Base-by-base conservation (phyloP, 345 rosid species). In the Odontarrhena argentea region DNA sequence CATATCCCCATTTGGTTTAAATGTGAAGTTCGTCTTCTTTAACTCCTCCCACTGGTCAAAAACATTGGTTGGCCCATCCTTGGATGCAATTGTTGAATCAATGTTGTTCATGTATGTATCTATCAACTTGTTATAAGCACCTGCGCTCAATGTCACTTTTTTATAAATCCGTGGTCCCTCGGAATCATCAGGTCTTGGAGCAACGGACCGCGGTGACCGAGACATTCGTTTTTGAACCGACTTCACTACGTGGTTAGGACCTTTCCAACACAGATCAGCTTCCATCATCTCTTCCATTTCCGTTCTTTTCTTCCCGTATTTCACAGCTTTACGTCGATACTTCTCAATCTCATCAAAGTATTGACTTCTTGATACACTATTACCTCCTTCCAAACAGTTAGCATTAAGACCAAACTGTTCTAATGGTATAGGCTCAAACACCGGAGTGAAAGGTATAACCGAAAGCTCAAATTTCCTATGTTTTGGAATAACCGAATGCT, bases 11-110 rank as follows among this genome's bases (percentile, higher is more conserved):
- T 52, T 61, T 38, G 71, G 67, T 26, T 61, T 75, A 6, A 56
- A 13, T 13, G 48, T 12, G 14, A 28, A 76, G 36, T 77, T 80
- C 18, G 79, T 70, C 76, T 82, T 83, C 76, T 81, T 84, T 40
- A 86, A 83, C 66, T 81, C 79, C 50, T 86, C 82, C 97, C 96
- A 94, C 28, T 84, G 88, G 53, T 83, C 85, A 68, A 86, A 60
- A 64, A 86, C 73, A 55, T 53, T 79, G 67, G 73, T 28, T 0
- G 91, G 76, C 30, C 81, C 90, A 30, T 86, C 85, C 68, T 77
- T 78, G n/a, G 77, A n/a, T 35, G 76, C 73, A 24, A 73, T 79
- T 28, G 86, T 78, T 10, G 83, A 77, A 68, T 89, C 90, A 37
- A 88, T 86, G 59, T 81, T 88, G 76, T 75, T 91, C 93, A 94